Base-by-base conservation (phyloP, 495 filamentous ascomycete species). In the Annulohypoxylon bovei region DNA sequence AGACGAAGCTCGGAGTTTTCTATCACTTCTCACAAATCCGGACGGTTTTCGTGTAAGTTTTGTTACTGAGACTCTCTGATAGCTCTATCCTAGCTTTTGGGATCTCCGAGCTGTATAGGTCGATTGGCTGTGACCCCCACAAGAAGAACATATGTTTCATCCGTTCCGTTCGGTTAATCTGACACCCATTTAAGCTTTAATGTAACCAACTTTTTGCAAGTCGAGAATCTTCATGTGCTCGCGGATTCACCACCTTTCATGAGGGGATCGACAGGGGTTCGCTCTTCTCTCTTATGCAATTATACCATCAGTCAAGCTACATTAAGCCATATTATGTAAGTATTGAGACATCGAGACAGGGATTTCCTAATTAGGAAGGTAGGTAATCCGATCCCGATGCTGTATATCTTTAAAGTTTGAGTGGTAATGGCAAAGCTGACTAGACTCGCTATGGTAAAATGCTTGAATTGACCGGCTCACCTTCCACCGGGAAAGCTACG, bases 361-460 rank as follows among this genome's bases (percentile, higher is more conserved):
- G 49, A 8, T 32, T 52, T 32, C 49, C 49, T 32, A 3, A 52
- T 52, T 30, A 12, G 49, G 49, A 16, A 52, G 49, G 49, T 52
- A 27, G 49, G 49, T 27, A 18, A 3, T 32, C 49, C 49, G 25
- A 52, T 49, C 46, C 46, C 46, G 46, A 27, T 4, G 39, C 39
- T 9, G 25, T 32, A 30, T 18, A 32, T 27, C 14, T 20, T 4
- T 4, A 44, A 32, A 32, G 11, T 9, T 16, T 8, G 18, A 32
- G 28, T 28, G 27, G 22, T 20, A 52, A 52, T 52, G 49, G 25
- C 14, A 14, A 8, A 28, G 8, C 42, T 46, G 42, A 16, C 22
- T 8, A 49, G 22, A 14, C 11, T 23, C 11, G 16, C 14, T 14
- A 28, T 49, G 46, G 46, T 12, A 9, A 27, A 49, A 27, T 14